phyloP scores from a whole-genome alignment of 495 filamentous ascomycete genomes.

The Achaetomiella virescens region DNA sequence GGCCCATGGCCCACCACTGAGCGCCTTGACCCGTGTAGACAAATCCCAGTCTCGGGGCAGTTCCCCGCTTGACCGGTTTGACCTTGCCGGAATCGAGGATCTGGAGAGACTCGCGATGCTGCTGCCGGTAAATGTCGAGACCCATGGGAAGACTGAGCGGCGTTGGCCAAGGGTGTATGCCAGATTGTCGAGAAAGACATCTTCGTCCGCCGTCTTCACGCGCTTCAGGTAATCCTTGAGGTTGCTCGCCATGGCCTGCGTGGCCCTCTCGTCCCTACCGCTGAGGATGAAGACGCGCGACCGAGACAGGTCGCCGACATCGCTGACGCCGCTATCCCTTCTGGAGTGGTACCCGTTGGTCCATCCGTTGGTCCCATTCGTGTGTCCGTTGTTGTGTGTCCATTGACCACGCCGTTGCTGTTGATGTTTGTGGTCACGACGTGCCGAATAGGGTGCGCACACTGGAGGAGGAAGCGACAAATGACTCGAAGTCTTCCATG shows the following conservation, averaged over 20 bases:
- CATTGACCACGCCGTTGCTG: constrained; percentile 4
- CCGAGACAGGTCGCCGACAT: neutral
- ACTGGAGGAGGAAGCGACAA: constrained; percentile 6
- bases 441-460: neutral
- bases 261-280: constrained; percentile 23
- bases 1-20: constrained; percentile 52
- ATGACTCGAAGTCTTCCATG: constrained; percentile 17
- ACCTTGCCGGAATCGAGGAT: constrained; percentile 17
- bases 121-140: constrained; percentile 11
- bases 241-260: constrained; percentile 17
- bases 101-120: constrained; percentile 12
- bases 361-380: neutral
- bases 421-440: neutral
- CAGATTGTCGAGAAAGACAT: constrained; percentile 25
- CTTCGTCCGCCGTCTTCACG: constrained; percentile 7
- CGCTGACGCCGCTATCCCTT: constrained; percentile 1
- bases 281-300: constrained; percentile 21
- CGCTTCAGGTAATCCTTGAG: constrained; percentile 16
- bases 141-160: constrained; percentile 29
- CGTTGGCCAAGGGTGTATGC: constrained; percentile 30
- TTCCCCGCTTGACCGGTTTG: constrained; percentile 12
- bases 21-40: constrained; percentile 45
- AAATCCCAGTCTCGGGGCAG: constrained; percentile 21
- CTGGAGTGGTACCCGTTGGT: constrained; percentile 1
- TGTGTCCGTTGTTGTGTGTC: neutral